Evolutionary conservation across 768 basidiomycete species (phyloP), one percentile per base, ranked within the genome.

Genomic region (Nevesoporus exiguus): DNA sequence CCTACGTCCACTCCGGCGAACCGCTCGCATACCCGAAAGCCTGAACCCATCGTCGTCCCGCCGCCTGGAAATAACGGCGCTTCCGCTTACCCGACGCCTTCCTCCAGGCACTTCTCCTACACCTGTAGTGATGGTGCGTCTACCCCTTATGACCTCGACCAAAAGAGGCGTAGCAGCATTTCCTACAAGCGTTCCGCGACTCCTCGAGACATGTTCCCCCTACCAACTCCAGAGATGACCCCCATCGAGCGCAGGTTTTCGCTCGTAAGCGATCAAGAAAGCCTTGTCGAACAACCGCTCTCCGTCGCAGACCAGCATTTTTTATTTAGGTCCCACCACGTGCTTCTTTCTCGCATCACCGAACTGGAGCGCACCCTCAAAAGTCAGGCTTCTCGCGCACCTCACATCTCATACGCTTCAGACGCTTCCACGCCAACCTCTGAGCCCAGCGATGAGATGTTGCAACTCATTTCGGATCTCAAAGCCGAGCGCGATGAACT

Each of bases 401-500:
- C 79, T 31, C 77, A 77, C 33, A 64, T 72, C 54, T 88, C 87
- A 15, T 70, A 79, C 33, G 62, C 73, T 43, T 84, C 84, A 24
- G 75, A 75, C 51, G 52, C 70, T 22, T 70, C 73, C 63, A 47
- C 64, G 57, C 55, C 59, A 25, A 65, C 71, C 40, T 64, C 73
- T 10, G 84, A 81, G 53, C 84, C 86, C 7, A 82, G 74, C 54
- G 89, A 93, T 61, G 92, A 93, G 73, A 85, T 93, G 81, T 72
- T 91, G 37, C 77, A 79, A 60, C 77, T 89, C 34, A 76, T 93
- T 49, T 76, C 85, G 3, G 90, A 91, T 65, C 77, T 92, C 62
- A 93, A 93, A 68, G 79, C 85, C 13, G 94, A 98, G 71, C 78
- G 95, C 29, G 95, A 98, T 63, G 88, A 93, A 54, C 76, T 98